Percentiles rank a stretch among this genome's conserved stretches.
Conservation (phyloP, 495 filamentous ascomycete genomes). For the Coniosporium apollinis region DNA sequence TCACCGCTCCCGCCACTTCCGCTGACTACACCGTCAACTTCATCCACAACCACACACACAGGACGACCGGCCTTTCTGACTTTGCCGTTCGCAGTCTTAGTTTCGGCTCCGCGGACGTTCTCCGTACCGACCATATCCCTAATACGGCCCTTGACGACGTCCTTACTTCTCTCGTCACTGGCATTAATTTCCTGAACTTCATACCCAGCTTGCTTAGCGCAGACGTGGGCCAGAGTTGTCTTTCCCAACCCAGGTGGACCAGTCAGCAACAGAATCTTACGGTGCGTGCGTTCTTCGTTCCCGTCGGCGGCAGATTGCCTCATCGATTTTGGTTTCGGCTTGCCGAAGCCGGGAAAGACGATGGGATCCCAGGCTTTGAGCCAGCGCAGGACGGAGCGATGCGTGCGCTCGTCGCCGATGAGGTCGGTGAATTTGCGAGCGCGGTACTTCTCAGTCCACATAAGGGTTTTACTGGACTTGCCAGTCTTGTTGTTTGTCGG, state of each 20-base stretch:
- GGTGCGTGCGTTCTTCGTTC: conserved; percentile 48
- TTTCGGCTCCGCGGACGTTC: conserved; percentile 67
- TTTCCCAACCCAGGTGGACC: conserved; percentile 90
- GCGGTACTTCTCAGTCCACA: conserved; percentile 42
- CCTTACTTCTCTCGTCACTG: conserved; percentile 56
- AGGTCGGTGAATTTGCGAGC: conserved; percentile 84
- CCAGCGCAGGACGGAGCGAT: conserved; percentile 83
- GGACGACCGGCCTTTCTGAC: conserved; percentile 63
- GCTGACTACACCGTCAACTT: conserved; percentile 82
- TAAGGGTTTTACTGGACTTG: conserved; percentile 12
- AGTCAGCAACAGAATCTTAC: conserved; percentile 77
- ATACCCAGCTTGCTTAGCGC: conserved; percentile 85
- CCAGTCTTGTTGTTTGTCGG: background rate
- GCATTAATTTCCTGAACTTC: conserved; percentile 85
- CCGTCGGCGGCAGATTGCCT: conserved; percentile 27
- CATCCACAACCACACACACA: conserved; percentile 86
- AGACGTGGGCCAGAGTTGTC: conserved; percentile 91
- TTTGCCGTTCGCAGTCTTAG: conserved; percentile 43
- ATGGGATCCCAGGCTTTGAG: conserved; percentile 85
- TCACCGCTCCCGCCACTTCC: conserved; percentile 57
- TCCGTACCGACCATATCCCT: conserved; percentile 78
- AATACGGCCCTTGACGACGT: conserved; percentile 79
- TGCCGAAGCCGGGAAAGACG: conserved; percentile 63
- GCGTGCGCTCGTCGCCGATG: conserved; percentile 85
- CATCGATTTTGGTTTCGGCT: conserved; percentile 33